A percentile compares a stretch with the other conserved stretches of the same genome.
phyloP scores from a whole-genome alignment of 306 rosid species.

The Pyrus bretschneideri region DNA sequence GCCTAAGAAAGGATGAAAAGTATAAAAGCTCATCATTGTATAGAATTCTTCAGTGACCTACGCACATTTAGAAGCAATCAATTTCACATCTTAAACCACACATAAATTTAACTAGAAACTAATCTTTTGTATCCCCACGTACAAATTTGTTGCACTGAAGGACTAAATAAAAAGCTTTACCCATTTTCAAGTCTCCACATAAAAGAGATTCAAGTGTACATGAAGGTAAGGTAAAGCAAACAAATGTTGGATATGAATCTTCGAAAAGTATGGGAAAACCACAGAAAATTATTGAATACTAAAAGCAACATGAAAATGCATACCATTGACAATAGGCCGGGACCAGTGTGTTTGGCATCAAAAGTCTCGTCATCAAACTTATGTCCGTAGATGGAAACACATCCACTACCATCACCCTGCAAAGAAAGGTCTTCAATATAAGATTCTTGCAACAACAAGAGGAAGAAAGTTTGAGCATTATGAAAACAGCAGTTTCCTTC shows the following conservation, averaged over 20 bases:
- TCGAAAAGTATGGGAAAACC: background rate
- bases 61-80: background rate
- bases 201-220: background rate
- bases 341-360: constrained; percentile 94
- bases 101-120: background rate
- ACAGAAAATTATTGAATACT: background rate
- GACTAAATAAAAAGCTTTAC: background rate
- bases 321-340: constrained; percentile 93
- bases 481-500: background rate
- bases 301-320: constrained; percentile 5
- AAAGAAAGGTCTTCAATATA: constrained; percentile 13
- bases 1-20: background rate
- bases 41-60: background rate
- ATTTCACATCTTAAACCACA: background rate
- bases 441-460: background rate
- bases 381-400: constrained; percentile 82
- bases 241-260: background rate
- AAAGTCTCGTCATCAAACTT: constrained; percentile 90
- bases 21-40: background rate
- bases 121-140: background rate
- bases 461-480: background rate
- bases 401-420: constrained; percentile 99
- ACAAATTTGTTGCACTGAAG: background rate
- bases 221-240: background rate
- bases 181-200: background rate